A percentile compares a stretch with the other conserved stretches of the same genome.
phyloP scores from a whole-genome alignment of 768 basidiomycete genomes.

The Pleurotus djamor region DNA sequence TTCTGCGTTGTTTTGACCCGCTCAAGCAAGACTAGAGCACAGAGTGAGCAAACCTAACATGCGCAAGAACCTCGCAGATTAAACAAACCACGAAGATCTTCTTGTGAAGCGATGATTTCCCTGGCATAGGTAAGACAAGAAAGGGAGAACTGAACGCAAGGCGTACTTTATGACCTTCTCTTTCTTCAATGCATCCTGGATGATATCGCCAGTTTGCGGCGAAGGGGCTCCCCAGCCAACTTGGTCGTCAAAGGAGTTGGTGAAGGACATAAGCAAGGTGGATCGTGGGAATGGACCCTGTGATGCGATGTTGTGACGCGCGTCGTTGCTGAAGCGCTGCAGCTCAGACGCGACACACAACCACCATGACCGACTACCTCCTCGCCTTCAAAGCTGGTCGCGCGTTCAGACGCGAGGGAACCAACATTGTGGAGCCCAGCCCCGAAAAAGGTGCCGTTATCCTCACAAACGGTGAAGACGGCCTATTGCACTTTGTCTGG shows the following conservation, averaged over 20 bases:
- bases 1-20: conserved; percentile 69
- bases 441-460: conserved; percentile 74
- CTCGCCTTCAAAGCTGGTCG: conserved; percentile 72
- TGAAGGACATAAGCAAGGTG: conserved; percentile 39
- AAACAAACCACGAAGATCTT: conserved; percentile 69
- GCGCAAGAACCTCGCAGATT: background rate
- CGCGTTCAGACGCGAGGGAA: conserved; percentile 63
- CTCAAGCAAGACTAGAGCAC: conserved; percentile 53
- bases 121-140: conserved; percentile 32
- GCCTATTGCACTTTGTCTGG: conserved; percentile 78
- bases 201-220: conserved; percentile 53
- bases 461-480: conserved; percentile 70
- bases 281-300: background rate
- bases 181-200: conserved; percentile 76
- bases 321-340: background rate
- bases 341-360: background rate
- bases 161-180: conserved; percentile 76
- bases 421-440: conserved; percentile 66
- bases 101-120: conserved; percentile 73
- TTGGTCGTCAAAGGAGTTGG: conserved; percentile 35
- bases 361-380: conserved; percentile 36
- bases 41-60: background rate
- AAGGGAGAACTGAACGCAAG: background rate
- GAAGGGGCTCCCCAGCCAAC: conserved; percentile 49
- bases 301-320: background rate